Conservation (phyloP, 2,329 filamentous ascomycete genomes). For the Pezicula carpinea region DNA sequence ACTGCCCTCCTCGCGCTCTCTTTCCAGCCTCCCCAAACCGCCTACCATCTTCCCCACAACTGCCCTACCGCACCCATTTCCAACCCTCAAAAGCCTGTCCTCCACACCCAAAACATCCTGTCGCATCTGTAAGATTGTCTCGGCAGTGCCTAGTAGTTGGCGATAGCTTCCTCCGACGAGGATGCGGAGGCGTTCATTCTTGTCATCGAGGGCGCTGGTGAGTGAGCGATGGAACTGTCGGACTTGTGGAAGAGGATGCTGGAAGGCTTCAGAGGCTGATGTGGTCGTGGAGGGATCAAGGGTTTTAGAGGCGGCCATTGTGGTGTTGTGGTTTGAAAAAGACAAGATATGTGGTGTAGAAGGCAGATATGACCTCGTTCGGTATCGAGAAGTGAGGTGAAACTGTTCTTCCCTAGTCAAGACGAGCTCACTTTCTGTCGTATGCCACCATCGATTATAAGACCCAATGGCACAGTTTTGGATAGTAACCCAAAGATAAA, state of each 20-base stretch:
- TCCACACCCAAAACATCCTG: conserved; percentile 72
- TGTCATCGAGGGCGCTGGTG: conserved; percentile 56
- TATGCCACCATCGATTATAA: too few relatives aligned
- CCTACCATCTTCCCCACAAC: conserved; percentile 62
- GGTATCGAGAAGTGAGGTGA: too few relatives aligned
- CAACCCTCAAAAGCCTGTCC: conserved; percentile 64
- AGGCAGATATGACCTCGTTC: too few relatives aligned
- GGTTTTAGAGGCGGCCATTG: conserved; percentile 21
- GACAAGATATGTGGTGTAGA: too few relatives aligned
- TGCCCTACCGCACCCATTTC: conserved; percentile 69
- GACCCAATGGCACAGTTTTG: too few relatives aligned
- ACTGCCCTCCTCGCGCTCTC: conserved; percentile 20
- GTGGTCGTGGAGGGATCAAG: conserved; percentile 50
- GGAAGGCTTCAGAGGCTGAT: conserved; percentile 29
- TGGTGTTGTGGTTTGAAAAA: not conserved
- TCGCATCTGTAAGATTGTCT: conserved; percentile 90
- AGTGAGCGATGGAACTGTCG: conserved; percentile 57
- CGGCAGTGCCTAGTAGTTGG: conserved; percentile 84
- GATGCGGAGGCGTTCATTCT: conserved; percentile 55
- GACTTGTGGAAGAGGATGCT: conserved; percentile 58
- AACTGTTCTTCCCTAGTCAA: too few relatives aligned
- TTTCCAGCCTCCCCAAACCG: conserved; percentile 47
- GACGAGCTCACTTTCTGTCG: too few relatives aligned
- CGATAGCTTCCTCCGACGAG: conserved; percentile 71
- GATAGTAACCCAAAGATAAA: too few relatives aligned